Base-by-base conservation (phyloP, 1,284 basidiomycete species). In the Volvariella surrecta region DNA sequence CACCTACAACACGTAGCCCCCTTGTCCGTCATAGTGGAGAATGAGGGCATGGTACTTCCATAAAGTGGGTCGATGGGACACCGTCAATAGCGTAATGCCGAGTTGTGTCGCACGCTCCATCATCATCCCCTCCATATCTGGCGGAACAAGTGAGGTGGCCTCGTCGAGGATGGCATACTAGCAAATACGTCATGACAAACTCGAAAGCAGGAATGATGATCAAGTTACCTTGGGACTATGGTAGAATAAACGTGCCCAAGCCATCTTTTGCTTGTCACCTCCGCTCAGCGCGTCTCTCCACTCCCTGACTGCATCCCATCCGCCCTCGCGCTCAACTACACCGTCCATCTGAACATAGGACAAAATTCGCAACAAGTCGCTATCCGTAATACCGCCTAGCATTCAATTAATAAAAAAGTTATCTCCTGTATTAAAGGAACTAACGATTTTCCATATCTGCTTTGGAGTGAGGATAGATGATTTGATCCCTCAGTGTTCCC, bases 101-200 rank as follows among this genome's bases (percentile, higher is more conserved):
- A 95, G 70, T 37, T 73, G 68, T 0, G 89, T 92, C 1, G 94
- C 95, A 56, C 91, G 79, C 57, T 94, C 89, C 81, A 97, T 99
- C 91, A 97, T 96, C 64, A 79, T 69, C 44, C 85, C 89, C 62
- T 98, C 95, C 59, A 96, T 84, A 46, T 95, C 91, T 13, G 88
- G 76, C 3, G 94, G 94, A 9, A 99, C 93, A 0, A 95, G 82
- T 9, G 85, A 89, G 1, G 95, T 98, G 50, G 93, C 95, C 61
- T 99, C 95, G 58, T 98, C 95, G 35, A 98, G 71, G 44, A 99
- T 93, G 3, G 94, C 95, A 54, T 95, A 98, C 89, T 93, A 45
- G 19, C 34, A 42, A 49, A 28, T 44, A 28, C 3, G 11, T 4
- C 4, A 11, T 39, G 20, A 19, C 22, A 21, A 17, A 24, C 18